Evolutionary conservation across 1,284 basidiomycete genomes (phyloP).

Genomic region (Fomes fomentarius): DNA sequence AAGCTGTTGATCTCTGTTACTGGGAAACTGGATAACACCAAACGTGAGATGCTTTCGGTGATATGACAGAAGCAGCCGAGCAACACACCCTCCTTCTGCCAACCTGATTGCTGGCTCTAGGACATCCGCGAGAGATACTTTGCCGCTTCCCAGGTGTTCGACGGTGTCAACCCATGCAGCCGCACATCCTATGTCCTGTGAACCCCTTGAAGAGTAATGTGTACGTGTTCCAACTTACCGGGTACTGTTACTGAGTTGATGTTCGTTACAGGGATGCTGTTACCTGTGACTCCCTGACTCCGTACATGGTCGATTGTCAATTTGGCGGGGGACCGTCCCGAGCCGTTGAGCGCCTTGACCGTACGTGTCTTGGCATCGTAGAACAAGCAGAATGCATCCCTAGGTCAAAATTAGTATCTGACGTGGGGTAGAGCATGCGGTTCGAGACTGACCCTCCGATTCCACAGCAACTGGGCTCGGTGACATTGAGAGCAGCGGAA

Average conservation of each 20-base stretch:
- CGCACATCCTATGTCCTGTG: constrained; percentile 66
- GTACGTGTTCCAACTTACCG: constrained; percentile 41
- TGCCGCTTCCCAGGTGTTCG: constrained; percentile 83
- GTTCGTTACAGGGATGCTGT: constrained; percentile 71
- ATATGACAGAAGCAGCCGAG: neutral
- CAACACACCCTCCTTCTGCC: constrained; percentile 82
- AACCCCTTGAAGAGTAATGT: too few species aligned
- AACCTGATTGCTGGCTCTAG: constrained; percentile 85
- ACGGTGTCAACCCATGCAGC: constrained; percentile 94
- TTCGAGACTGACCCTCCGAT: constrained; percentile 66
- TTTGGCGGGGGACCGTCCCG: constrained; percentile 83
- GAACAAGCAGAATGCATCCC: constrained; percentile 93
- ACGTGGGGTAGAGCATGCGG: neutral
- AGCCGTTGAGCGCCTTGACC: constrained; percentile 87
- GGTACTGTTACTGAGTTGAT: constrained; percentile 93
- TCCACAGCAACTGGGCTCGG: constrained; percentile 82
- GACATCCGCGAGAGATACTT: constrained; percentile 78
- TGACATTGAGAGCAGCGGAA: constrained; percentile 88
- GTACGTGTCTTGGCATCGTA: constrained; percentile 82
- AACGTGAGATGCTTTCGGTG: too few species aligned
- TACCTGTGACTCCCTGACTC: constrained; percentile 68
- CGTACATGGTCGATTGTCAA: constrained; percentile 78
- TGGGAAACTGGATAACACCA: constrained; percentile 56
- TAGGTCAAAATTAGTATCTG: too few species aligned
- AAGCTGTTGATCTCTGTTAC: constrained; percentile 78